Evolutionary conservation across 2,329 filamentous ascomycete genomes (phyloP).

Genomic region (Colletotrichum scovillei): DNA sequence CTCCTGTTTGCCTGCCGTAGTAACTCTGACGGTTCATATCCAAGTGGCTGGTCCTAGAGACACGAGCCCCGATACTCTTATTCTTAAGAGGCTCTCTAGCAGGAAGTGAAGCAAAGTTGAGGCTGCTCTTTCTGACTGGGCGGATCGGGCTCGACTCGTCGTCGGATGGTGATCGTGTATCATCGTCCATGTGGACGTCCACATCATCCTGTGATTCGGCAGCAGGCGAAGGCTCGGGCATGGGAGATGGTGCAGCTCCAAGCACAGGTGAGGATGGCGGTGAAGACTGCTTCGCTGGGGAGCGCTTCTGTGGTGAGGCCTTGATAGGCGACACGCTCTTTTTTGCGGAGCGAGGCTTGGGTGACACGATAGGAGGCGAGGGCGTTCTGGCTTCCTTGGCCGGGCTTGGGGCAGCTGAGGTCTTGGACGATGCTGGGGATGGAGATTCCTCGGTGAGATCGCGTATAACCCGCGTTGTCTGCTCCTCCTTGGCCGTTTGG

Average conservation of each 20-base stretch:
- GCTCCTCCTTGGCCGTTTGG: conserved; percentile 58
- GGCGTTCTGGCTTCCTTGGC: conserved; percentile 14
- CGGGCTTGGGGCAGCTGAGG: conserved; percentile 36
- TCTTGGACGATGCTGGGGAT: conserved; percentile 21
- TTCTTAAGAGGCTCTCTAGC: conserved; percentile 90
- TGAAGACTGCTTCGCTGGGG: conserved; percentile 40
- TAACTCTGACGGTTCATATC: conserved; percentile 80
- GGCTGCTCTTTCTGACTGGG: conserved; percentile 88
- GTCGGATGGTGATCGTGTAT: conserved; percentile 72
- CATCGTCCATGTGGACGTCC: conserved; percentile 53
- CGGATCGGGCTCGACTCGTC: conserved; percentile 77
- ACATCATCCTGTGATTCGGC: conserved; percentile 26
- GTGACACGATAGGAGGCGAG: conserved; percentile 35
- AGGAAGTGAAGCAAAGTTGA: conserved; percentile 93
- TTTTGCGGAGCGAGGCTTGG: conserved; percentile 38
- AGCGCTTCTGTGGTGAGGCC: conserved; percentile 36
- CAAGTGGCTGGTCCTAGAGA: conserved; percentile 82
- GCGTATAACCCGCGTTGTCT: conserved; percentile 43
- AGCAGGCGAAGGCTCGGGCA: conserved; percentile 6
- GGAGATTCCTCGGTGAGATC: conserved; percentile 30
- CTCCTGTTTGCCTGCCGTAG: conserved; percentile 78
- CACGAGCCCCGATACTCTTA: conserved; percentile 81
- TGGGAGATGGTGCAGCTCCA: conserved; percentile 17
- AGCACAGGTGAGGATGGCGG: conserved; percentile 15
- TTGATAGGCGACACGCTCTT: conserved; percentile 38